phyloP scores from a whole-genome alignment of 805 yeast genomes.

The Wickerhamiella allomyrinae region DNA sequence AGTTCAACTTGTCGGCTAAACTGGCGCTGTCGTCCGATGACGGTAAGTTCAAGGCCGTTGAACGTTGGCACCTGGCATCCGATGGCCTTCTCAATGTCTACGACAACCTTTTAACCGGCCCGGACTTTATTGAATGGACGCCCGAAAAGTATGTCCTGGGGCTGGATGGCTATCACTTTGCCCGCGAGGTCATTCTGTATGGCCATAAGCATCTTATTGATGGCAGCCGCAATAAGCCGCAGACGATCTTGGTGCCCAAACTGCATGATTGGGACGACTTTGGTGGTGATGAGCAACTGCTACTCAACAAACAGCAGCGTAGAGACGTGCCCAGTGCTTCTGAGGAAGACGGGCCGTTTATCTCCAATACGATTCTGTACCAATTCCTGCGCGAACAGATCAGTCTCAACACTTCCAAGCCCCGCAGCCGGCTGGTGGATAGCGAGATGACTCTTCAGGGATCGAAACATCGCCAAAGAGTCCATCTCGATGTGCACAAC shows the following conservation, averaged over 20 bases:
- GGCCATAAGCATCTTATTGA: conserved; percentile 43
- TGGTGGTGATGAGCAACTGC: too few relatives aligned
- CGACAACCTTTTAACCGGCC: conserved; percentile 21
- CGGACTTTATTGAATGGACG: conserved; percentile 29
- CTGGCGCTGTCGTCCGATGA: neutral
- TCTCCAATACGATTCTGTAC: conserved; percentile 33
- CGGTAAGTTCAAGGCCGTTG: neutral
- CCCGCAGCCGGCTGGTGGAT: conserved; percentile 21
- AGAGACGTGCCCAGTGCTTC: too few relatives aligned
- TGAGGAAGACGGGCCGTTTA: too few relatives aligned
- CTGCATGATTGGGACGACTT: too few relatives aligned
- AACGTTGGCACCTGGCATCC: conserved; percentile 24
- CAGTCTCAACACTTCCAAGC: conserved; percentile 17
- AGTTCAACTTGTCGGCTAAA: conserved; percentile 4
- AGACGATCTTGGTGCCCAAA: conserved; percentile 47
- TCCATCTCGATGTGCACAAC: conserved; percentile 32
- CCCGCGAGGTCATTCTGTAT: conserved; percentile 54
- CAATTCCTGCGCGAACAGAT: conserved; percentile 44
- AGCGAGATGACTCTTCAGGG: conserved; percentile 28
- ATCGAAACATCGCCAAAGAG: conserved; percentile 52
- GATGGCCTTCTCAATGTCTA: conserved; percentile 41
- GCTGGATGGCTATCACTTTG: conserved; percentile 45
- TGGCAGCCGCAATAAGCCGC: conserved; percentile 30
- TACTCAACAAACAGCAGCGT: too few relatives aligned
- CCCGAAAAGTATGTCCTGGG: conserved; percentile 48